Evolutionary conservation across 202 grass and related monocot genomes (phyloP).

Genomic region (Zoysia matrella): DNA sequence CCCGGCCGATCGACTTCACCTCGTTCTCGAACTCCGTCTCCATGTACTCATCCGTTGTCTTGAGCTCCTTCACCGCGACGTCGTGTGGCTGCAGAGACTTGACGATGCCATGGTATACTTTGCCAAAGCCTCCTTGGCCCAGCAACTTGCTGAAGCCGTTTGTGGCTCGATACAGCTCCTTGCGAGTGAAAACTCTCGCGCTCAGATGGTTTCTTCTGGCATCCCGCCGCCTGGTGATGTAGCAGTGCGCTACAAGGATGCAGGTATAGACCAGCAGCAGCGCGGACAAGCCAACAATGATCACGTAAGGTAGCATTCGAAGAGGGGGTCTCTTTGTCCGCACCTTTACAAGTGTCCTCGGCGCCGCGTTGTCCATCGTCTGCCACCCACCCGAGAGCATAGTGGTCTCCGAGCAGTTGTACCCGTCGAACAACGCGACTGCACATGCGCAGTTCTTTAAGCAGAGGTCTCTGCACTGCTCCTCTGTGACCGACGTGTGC

Average conservation of each 20-base stretch:
- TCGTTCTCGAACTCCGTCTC: conserved; percentile 58
- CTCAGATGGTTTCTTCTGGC: background rate
- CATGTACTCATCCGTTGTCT: background rate
- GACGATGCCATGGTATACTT: conserved; percentile 39
- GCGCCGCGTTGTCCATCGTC: no score
- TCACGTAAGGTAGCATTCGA: background rate
- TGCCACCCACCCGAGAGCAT: background rate
- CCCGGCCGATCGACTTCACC: conserved; percentile 45
- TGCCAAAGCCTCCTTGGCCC: background rate
- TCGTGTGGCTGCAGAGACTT: background rate
- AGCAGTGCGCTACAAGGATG: background rate
- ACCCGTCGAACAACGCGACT: background rate
- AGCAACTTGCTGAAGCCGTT: conserved; percentile 14
- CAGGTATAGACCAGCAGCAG: background rate
- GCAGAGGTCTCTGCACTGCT: background rate
- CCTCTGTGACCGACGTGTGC: background rate
- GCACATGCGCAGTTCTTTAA: background rate
- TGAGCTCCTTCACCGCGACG: conserved; percentile 54
- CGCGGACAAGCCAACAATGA: background rate
- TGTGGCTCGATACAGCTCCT: conserved; percentile 44
- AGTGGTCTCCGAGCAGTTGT: background rate
- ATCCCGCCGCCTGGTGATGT: background rate
- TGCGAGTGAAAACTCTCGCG: conserved; percentile 26
- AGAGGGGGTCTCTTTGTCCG: background rate
- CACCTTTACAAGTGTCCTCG: background rate